Evolutionary conservation across 352 stramenopile genomes (phyloP).

Genomic region (Pythium brachiatum): DNA sequence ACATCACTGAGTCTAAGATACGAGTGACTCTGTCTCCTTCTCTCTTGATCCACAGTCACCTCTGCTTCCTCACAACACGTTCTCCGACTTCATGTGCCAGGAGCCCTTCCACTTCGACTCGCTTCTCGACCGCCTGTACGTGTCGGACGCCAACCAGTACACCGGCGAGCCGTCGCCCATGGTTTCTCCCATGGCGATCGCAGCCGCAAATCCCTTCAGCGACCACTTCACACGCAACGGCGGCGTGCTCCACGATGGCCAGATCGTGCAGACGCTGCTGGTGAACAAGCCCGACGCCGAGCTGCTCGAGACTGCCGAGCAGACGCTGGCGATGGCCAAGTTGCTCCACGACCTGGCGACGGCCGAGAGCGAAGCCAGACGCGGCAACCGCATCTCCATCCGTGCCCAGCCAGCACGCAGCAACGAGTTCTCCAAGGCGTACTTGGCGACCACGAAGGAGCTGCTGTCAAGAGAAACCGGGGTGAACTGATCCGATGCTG

Average conservation of each 20-base stretch:
- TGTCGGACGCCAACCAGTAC: constrained; percentile 37
- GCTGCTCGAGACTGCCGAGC: constrained; percentile 55
- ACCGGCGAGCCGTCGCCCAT: constrained; percentile 21
- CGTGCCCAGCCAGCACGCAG: constrained; percentile 39
- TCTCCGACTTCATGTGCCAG: constrained; percentile 56
- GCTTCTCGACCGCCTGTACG: constrained; percentile 41
- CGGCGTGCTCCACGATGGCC: constrained; percentile 40
- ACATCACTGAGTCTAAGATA: too few relatives aligned
- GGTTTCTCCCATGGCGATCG: constrained; percentile 12
- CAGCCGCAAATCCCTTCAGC: constrained; percentile 40
- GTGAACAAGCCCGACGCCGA: constrained; percentile 37
- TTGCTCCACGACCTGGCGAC: constrained; percentile 70
- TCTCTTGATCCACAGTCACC: background rate
- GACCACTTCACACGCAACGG: constrained; percentile 56
- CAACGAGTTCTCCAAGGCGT: constrained; percentile 68
- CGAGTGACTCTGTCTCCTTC: background rate
- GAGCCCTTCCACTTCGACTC: constrained; percentile 44
- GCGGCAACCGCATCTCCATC: constrained; percentile 62
- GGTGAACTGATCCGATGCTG: constrained; percentile 14
- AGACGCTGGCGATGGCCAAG: constrained; percentile 77
- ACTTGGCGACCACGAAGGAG: constrained; percentile 67
- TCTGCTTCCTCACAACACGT: constrained; percentile 36
- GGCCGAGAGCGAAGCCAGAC: constrained; percentile 59
- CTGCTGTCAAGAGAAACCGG: constrained; percentile 61
- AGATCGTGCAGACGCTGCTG: constrained; percentile 36